Conservation (phyloP, 768 basidiomycete species). For the Saitozyma podzolica region DNA sequence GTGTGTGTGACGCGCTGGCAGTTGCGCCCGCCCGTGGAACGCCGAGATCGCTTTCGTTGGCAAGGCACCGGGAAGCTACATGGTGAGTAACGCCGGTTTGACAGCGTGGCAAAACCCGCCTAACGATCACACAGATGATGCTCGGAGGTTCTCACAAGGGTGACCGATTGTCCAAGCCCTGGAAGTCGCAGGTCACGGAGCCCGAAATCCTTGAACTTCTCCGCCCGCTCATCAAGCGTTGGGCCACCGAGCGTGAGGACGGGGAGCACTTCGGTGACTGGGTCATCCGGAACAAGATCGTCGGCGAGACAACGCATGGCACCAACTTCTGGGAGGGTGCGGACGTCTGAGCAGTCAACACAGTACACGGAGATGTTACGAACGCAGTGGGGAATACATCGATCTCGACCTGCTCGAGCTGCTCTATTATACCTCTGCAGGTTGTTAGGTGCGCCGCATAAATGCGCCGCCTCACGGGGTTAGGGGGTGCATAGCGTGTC, state of each 20-base stretch:
- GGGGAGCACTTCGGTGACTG: conserved; percentile 96
- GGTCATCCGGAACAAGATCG: conserved; percentile 86
- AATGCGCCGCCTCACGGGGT: too few species aligned
- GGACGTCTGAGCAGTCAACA: too few species aligned
- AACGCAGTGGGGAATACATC: too few species aligned
- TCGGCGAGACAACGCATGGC: conserved; percentile 78
- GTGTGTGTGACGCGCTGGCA: too few species aligned
- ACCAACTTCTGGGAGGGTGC: conserved; percentile 78
- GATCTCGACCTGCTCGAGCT: too few species aligned
- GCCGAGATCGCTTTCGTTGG: conserved; percentile 96
- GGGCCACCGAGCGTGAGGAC: conserved; percentile 78
- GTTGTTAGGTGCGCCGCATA: too few species aligned
- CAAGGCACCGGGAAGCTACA: conserved; percentile 86
- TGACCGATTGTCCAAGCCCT: conserved; percentile 93
- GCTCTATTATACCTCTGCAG: too few species aligned
- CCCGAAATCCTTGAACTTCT: conserved; percentile 88
- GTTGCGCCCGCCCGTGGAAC: conserved; percentile 83
- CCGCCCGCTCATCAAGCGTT: conserved; percentile 88
- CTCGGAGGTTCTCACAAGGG: conserved; percentile 94
- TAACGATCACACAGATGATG: conserved; percentile 67
- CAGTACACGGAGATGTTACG: too few species aligned
- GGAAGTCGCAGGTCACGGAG: conserved; percentile 74
- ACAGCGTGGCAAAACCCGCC: too few species aligned
- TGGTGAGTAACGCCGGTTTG: too few species aligned
- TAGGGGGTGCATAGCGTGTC: too few species aligned